These are phyloP conservation scores for Tulasnella sp. DNA, from an alignment of 768 basidiomycete genomes.

Conservation along the genomic window DNA sequence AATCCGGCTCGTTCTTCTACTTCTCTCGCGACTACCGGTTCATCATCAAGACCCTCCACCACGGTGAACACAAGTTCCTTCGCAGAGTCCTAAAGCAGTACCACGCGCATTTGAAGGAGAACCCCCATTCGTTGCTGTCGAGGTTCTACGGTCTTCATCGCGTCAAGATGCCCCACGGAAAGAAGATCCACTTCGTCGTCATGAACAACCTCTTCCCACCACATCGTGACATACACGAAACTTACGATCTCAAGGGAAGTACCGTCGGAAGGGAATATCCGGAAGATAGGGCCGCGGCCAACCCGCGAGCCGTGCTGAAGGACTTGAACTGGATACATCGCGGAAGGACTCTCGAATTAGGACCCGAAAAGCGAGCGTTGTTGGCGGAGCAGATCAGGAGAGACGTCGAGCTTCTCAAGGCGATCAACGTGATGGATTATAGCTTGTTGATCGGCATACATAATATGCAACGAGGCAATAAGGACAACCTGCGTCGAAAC, in stretches of 20 bases:
- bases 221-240: conserved; percentile 95
- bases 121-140: conserved; percentile 88
- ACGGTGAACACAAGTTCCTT: conserved; percentile 89
- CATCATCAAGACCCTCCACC: conserved; percentile 98
- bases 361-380: conserved; percentile 88
- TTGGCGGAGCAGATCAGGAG: conserved; percentile 83
- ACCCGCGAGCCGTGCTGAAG: conserved; percentile 84
- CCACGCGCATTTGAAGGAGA: conserved; percentile 70
- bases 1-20: conserved; percentile 98
- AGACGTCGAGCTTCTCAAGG: conserved; percentile 76
- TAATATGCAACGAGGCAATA: conserved; percentile 79
- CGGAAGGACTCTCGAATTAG: conserved; percentile 67
- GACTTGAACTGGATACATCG: conserved; percentile 95
- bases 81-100: conserved; percentile 74
- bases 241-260: conserved; percentile 92
- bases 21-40: conserved; percentile 98
- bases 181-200: conserved; percentile 98
- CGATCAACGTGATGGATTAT: conserved; percentile 90
- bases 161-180: conserved; percentile 86
- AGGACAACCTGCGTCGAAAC: conserved; percentile 81
- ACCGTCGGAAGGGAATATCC: conserved; percentile 82
- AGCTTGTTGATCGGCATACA: conserved; percentile 91
- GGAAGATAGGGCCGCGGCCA: conserved; percentile 64
- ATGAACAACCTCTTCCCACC: conserved; percentile 99
- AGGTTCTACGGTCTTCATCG: conserved; percentile 96